phyloP scores from a whole-genome alignment of 2,329 filamentous ascomycete genomes.

The Pleurostoma richardsiae region DNA sequence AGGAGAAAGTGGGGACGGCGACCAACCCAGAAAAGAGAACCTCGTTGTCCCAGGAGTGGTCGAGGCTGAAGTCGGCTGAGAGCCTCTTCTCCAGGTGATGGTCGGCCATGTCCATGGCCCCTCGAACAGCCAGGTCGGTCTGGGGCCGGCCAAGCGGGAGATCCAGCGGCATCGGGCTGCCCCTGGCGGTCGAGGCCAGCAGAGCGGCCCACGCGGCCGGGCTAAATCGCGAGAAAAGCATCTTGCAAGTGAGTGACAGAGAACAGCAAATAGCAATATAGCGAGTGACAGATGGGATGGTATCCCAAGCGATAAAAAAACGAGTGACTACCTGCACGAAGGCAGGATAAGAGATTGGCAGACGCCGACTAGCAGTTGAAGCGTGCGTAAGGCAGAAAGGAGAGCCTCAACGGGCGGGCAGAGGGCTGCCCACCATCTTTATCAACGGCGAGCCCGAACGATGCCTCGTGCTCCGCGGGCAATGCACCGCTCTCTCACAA shows the following conservation, averaged over 20 bases:
- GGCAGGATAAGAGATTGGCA: neutral
- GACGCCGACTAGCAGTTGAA: neutral
- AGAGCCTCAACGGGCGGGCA: neutral
- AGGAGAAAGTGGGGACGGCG: neutral
- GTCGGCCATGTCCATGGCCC: constrained; percentile 8
- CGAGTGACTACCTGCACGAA: neutral
- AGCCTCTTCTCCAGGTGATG: constrained; percentile 11
- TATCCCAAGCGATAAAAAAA: neutral
- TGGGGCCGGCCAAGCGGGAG: constrained; percentile 1
- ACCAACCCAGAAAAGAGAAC: constrained; percentile 12
- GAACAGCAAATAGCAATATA: neutral
- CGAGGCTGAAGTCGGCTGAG: constrained; percentile 9
- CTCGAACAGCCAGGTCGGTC: constrained; percentile 9
- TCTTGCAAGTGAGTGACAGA: neutral
- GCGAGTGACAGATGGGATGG: neutral
- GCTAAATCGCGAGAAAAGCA: neutral
- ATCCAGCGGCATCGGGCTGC: neutral
- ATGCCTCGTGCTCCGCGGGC: too few relatives aligned
- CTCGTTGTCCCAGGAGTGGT: constrained; percentile 10
- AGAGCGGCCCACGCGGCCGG: neutral
- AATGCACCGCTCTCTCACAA: too few relatives aligned
- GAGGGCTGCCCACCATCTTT: neutral
- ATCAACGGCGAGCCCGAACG: neutral
- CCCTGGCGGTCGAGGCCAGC: neutral
- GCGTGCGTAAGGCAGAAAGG: neutral